A percentile compares a stretch with the other conserved stretches of the same genome.
Evolutionary conservation across 2,329 filamentous ascomycete genomes (phyloP).

Genomic region (Coniochaeta prunicola): DNA sequence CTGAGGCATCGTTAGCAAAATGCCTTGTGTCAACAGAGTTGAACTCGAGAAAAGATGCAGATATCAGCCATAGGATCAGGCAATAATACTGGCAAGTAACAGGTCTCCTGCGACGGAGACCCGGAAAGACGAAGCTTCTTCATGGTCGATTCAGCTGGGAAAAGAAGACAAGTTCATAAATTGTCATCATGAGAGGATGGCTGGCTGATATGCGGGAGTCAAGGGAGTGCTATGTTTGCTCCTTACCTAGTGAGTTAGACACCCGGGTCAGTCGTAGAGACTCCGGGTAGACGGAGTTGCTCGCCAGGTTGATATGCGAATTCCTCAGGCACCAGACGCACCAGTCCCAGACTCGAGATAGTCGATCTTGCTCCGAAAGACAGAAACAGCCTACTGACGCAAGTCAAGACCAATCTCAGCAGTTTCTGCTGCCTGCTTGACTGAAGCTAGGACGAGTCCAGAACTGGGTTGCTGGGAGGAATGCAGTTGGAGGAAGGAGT

Average conservation of each 20-base stretch:
- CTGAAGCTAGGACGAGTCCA: not conserved
- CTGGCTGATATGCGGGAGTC: constrained; percentile 4
- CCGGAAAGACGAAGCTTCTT: constrained; percentile 66
- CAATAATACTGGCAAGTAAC: constrained; percentile 90
- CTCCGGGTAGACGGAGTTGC: not conserved
- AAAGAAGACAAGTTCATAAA: constrained; percentile 69
- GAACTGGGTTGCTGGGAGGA: not conserved
- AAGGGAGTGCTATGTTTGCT: not conserved
- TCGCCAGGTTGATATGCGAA: not conserved
- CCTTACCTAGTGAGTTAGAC: not conserved
- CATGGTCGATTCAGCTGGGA: constrained; percentile 84
- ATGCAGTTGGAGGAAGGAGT: not conserved
- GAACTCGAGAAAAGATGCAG: too few species aligned
- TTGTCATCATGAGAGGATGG: constrained; percentile 63
- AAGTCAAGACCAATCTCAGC: not conserved
- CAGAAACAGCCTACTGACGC: not conserved
- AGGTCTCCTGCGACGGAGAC: constrained; percentile 52
- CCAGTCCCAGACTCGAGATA: not conserved
- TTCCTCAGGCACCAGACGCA: not conserved
- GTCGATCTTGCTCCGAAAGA: not conserved
- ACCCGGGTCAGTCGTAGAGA: not conserved
- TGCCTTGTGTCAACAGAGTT: not conserved
- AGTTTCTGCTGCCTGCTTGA: not conserved
- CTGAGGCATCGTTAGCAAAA: not conserved
- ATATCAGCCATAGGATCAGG: constrained; percentile 40